Base-by-base conservation (phyloP, 1,284 basidiomycete species). In the Peniophora sp. region DNA sequence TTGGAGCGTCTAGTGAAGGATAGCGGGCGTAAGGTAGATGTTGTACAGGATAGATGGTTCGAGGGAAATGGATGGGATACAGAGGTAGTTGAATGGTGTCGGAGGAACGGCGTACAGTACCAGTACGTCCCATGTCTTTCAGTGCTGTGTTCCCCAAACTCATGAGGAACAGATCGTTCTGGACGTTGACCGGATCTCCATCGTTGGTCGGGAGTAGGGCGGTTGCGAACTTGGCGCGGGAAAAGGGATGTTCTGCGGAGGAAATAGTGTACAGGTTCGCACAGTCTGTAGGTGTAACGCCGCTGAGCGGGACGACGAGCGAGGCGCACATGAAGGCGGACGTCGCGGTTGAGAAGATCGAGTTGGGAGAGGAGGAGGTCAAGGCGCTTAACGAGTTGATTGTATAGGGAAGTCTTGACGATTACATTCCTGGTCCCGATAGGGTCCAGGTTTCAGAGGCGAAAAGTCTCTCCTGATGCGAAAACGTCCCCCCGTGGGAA, bases 31-130 rank as follows among this genome's bases (percentile, higher is more conserved):
- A 74, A 73, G 53, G 76, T 87, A 2, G 75, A 83, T 52, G 75
- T 90, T 22, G 86, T 92, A 14, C 89, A 90, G 66, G 90, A 91
- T 64, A 66, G 88, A 49, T 92, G 89, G 89, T 84, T 81, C 58
- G 81, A 91, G 62, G 81, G 82, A 10, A 92, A 90, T 58, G 71
- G 67, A 3, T 92, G 88, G 85, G 87, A 91, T 59, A 71, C 68
- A 53, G 72, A 73, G 2, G 80, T 85, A 3, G 69, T 76, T 56
- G 63, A 63, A 49, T 83, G 79, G 58, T 85, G 82, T 59, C 70
- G 62, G 53, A 63, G 72, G 50, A 69, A 81, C 48, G 77, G 67
- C 8, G 83, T 87, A 19, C 74, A 80, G 61, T 91, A 91, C 59
- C 85, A 90, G 85, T 89, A 54, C 53, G 81, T 69, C n/a, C n/a